Percentiles rank a stretch among this genome's conserved stretches.
Evolutionary conservation across 2,329 filamentous ascomycete species (phyloP).

Genomic region (Stromatinia cepivora): DNA sequence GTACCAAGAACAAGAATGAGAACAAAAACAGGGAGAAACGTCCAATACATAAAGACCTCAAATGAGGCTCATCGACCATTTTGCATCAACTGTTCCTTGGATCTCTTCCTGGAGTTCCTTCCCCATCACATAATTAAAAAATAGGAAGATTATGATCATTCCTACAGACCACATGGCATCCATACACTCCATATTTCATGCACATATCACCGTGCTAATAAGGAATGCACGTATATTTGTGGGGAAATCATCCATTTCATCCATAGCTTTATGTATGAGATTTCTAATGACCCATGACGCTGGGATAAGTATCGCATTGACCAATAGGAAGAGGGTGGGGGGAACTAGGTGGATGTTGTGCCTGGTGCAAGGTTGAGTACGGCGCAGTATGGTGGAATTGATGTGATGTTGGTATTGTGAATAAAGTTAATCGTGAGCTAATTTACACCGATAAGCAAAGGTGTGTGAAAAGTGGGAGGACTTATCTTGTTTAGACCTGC

Average conservation of each 20-base stretch:
- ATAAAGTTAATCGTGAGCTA: not conserved
- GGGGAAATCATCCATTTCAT: not conserved
- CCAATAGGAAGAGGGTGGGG: not conserved
- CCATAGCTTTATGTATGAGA: conserved; percentile 3
- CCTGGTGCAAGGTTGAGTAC: not conserved
- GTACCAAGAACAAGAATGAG: not conserved
- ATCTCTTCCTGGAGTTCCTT: not conserved
- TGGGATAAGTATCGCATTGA: not conserved
- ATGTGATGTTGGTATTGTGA: not conserved
- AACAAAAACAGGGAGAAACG: not conserved
- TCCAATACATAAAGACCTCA: not conserved
- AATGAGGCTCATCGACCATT: not conserved
- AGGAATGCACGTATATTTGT: not conserved
- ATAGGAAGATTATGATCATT: not conserved
- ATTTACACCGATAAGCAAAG: not conserved
- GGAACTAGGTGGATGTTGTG: not conserved
- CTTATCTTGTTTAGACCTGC: too few relatives aligned
- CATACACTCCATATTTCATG: not conserved
- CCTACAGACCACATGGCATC: conserved; percentile 6
- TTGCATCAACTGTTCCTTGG: not conserved
- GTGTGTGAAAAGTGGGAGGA: not conserved
- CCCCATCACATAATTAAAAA: not conserved
- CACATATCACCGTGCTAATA: not conserved
- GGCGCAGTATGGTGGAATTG: not conserved
- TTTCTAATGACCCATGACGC: not conserved